Percentiles rank a stretch among this genome's conserved stretches.
These are phyloP conservation scores for Plasmodium coatneyi DNA, from an alignment of 169 alveolate species.

Conservation along the genomic window DNA sequence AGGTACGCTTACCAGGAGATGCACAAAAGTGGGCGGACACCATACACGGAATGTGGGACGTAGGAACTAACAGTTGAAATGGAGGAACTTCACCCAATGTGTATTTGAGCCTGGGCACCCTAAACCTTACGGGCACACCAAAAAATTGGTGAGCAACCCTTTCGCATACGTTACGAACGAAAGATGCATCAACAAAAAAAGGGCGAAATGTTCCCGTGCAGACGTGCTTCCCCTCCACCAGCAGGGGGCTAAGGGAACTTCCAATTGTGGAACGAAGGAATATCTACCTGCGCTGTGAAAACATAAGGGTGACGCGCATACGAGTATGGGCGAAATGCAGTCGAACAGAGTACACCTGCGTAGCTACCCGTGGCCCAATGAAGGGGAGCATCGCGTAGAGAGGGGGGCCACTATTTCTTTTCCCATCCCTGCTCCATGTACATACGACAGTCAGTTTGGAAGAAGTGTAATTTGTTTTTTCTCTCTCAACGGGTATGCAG, in stretches of 20 bases:
- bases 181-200: not conserved
- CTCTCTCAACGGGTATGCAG: not conserved
- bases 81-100: not conserved
- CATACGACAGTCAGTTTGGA: not conserved
- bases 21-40: not conserved
- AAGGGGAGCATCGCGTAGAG: not conserved
- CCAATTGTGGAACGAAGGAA: not conserved
- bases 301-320: not conserved
- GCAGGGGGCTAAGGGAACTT: not conserved
- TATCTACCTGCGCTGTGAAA: not conserved
- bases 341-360: not conserved
- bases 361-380: not conserved
- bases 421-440: not conserved
- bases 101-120: not conserved
- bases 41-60: not conserved
- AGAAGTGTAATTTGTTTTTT: not conserved
- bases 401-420: not conserved
- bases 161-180: not conserved
- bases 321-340: not conserved
- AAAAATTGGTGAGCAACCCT: not conserved
- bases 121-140: not conserved
- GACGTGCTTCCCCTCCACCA: not conserved
- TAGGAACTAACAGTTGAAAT: not conserved
- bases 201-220: not conserved
- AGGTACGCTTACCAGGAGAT: not conserved